Evolutionary conservation across 257 asterid genomes (phyloP), one percentile per base, ranked within the genome.

Genomic region (Solanum neorickii): DNA sequence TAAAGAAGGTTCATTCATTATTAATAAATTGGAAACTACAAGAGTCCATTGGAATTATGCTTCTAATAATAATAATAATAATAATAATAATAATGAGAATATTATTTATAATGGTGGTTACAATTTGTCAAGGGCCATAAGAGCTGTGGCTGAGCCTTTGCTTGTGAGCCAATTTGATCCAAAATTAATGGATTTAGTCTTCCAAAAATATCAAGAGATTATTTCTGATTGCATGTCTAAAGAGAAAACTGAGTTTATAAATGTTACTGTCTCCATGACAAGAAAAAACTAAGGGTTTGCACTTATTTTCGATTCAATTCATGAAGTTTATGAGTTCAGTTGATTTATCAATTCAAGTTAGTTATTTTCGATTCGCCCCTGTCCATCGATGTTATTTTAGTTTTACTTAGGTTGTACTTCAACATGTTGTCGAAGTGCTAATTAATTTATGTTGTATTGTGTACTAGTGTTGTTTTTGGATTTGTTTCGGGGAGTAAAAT

Each of bases 91-190:
- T 31, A 41, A n/a, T 44, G 27, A 27, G 27, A 60, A 10, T 70
- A 41, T 23, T n/a, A 49, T 86, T n/a, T 49, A 86, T n/a, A 60
- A 87, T 2, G 88, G 86, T 56, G 95, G 93, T 12, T 93, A 91
- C 86, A 73, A 84, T 42, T 92, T 94, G 9, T 88, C 95, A 3
- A 86, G 83, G 35, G 92, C 95, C 89, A 90, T 95, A 89, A 91
- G 98, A 87, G 93, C 98, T 2, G 95, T 94, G 87, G 92, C 92
- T 5, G 98, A 95, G 83, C 93, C 98, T 5, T 68, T 95, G 88
- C 74, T 94, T 69, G 87, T 89, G 33, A 87, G 86, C 29, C 98
- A 95, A 85, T 94, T 95, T 52, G 94, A 94, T 6, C 89, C 87
- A 18, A 56, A 62, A 3, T 46, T 92, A 37, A 91, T 95, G 2